A percentile compares a stretch with the other conserved stretches of the same genome.
phyloP scores from a whole-genome alignment of 2,329 filamentous ascomycete species.

The Passalora sequoiae region DNA sequence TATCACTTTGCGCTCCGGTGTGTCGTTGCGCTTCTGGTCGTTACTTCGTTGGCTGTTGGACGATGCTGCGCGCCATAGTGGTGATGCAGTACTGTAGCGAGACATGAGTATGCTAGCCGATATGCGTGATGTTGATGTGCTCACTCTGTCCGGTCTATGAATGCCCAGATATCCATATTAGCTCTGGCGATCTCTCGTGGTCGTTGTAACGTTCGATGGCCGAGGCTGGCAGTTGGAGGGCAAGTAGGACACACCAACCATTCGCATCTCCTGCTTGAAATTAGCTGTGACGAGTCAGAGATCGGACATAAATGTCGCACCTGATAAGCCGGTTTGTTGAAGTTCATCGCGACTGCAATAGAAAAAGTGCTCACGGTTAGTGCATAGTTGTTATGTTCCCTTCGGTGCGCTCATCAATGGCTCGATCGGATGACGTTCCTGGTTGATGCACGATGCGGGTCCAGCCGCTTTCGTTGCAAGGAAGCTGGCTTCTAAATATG shows the following conservation, averaged over 20 bases:
- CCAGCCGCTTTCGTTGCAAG: not conserved
- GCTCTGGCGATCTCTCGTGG: slow-evolving; percentile 25
- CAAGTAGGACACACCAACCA: slow-evolving; percentile 71
- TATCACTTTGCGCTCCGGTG: slow-evolving; percentile 64
- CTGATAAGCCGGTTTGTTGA: slow-evolving; percentile 42
- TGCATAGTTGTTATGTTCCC: not conserved
- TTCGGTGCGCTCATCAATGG: slow-evolving; percentile 2
- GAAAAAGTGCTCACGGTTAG: not conserved
- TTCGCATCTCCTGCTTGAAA: slow-evolving; percentile 82
- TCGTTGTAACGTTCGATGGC: slow-evolving; percentile 14
- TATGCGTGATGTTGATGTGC: not conserved
- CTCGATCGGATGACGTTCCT: not conserved
- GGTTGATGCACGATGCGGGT: not conserved
- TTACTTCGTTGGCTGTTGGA: slow-evolving; percentile 38
- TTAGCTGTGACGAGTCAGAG: not conserved
- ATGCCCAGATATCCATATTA: slow-evolving; percentile 36
- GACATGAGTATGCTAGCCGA: slow-evolving; percentile 4
- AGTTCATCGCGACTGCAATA: slow-evolving; percentile 35
- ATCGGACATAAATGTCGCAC: slow-evolving; percentile 28
- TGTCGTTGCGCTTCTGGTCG: slow-evolving; percentile 39
- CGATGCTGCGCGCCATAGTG: slow-evolving; percentile 71
- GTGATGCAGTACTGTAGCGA: slow-evolving; percentile 65
- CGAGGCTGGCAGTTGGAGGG: slow-evolving; percentile 17
- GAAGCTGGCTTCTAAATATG: too few relatives aligned
- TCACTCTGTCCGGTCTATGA: slow-evolving; percentile 35